Evolutionary conservation across 352 stramenopile genomes (phyloP).

Genomic region (Phytophthora niederhauseri): DNA sequence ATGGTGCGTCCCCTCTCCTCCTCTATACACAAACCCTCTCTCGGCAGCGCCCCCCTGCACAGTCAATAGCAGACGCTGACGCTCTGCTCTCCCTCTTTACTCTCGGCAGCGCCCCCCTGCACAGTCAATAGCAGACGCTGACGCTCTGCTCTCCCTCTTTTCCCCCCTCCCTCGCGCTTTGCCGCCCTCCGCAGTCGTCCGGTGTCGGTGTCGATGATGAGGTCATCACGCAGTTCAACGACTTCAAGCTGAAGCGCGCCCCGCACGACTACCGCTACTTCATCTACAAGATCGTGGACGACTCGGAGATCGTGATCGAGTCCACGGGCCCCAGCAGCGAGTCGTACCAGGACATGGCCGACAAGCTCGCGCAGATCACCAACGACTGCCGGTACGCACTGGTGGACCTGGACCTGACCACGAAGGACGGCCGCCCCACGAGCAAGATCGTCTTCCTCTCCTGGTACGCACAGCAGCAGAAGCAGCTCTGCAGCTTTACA

Average conservation of each 20-base stretch:
- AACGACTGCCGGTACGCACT: conserved; percentile 90
- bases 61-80: conserved; percentile 2
- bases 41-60: too few species aligned
- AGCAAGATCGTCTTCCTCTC: conserved; percentile 94
- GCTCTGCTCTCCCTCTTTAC: neutral
- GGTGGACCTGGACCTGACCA: conserved; percentile 91
- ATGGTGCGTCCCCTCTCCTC: conserved; percentile 31
- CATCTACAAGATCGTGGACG: conserved; percentile 95
- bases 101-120: too few species aligned
- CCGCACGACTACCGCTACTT: conserved; percentile 95
- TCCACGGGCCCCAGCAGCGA: conserved; percentile 74
- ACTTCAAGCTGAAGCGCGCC: conserved; percentile 96
- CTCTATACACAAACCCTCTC: neutral
- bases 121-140: neutral
- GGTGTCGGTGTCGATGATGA: conserved; percentile 94
- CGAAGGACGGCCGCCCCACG: conserved; percentile 88
- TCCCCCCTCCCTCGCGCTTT: neutral
- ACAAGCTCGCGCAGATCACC: conserved; percentile 72
- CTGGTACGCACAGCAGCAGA: conserved; percentile 55
- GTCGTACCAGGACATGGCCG: conserved; percentile 90
- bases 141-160: neutral
- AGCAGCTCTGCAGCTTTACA: neutral
- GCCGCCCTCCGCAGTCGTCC: conserved; percentile 73
- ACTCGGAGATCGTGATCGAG: conserved; percentile 95
- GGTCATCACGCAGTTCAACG: conserved; percentile 93